These are phyloP conservation scores for Lenwebbia sp. DNA, from an alignment of 345 rosid species.

Conservation along the genomic window DNA sequence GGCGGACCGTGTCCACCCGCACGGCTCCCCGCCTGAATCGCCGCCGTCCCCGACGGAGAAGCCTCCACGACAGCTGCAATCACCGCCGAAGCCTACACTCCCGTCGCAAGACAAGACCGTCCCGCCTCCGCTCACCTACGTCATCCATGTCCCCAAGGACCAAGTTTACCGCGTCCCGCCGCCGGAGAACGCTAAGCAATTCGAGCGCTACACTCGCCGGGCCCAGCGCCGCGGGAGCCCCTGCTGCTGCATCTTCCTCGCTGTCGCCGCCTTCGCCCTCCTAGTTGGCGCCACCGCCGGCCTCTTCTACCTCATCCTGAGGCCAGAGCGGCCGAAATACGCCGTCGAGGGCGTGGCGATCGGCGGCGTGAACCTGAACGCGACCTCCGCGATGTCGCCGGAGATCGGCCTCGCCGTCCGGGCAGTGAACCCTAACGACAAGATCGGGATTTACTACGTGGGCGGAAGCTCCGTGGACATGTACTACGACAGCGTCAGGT, in stretches of 20 bases:
- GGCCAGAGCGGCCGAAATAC: constrained; percentile 57
- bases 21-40: not conserved
- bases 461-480: constrained; percentile 32
- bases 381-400: constrained; percentile 34
- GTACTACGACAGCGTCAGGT: constrained; percentile 18
- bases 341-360: constrained; percentile 38
- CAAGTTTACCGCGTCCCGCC: constrained; percentile 88
- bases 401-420: constrained; percentile 40
- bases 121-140: constrained; percentile 57
- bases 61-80: not conserved
- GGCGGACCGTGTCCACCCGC: constrained; percentile 32
- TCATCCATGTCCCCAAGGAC: constrained; percentile 77
- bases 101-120: constrained; percentile 17
- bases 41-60: not conserved
- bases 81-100: not conserved
- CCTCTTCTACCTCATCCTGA: constrained; percentile 47
- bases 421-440: constrained; percentile 55
- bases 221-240: constrained; percentile 23
- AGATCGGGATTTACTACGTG: constrained; percentile 53
- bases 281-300: constrained; percentile 39
- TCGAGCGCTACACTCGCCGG: constrained; percentile 37
- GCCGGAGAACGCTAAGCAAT: constrained; percentile 60
- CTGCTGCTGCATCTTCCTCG: constrained; percentile 34
- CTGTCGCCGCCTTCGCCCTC: constrained; percentile 18
- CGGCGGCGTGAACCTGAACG: constrained; percentile 41